Percentiles rank a stretch among this genome's conserved stretches.
phyloP scores from a whole-genome alignment of 352 stramenopile genomes.

The Phytophthora parvispora region DNA sequence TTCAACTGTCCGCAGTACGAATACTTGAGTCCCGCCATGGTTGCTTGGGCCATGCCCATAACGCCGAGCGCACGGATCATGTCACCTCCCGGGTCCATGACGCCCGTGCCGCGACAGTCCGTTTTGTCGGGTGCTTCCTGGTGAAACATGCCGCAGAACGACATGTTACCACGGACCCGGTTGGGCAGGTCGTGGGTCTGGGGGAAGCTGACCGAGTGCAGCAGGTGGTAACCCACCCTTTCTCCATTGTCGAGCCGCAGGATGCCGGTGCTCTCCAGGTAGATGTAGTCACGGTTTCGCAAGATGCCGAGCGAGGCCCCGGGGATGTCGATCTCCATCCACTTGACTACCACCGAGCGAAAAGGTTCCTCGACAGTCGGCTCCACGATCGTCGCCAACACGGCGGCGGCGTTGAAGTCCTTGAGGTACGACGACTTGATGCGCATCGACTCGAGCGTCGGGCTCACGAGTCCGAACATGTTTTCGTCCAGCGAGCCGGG shows the following conservation, averaged over 20 bases:
- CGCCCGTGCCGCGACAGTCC: constrained; percentile 13
- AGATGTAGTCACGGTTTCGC: constrained; percentile 21
- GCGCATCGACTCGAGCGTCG: constrained; percentile 42
- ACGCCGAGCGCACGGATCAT: constrained; percentile 22
- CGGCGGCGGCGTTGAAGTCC: constrained; percentile 44
- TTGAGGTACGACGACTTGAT: constrained; percentile 41
- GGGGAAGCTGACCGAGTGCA: constrained; percentile 33
- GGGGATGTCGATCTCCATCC: constrained; percentile 45
- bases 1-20: constrained; percentile 43
- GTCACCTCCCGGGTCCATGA: constrained; percentile 29
- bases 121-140: constrained; percentile 16
- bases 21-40: constrained; percentile 28
- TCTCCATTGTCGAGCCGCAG: constrained; percentile 8
- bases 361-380: constrained; percentile 59
- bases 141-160: constrained; percentile 43
- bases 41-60: constrained; percentile 19
- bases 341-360: constrained; percentile 42
- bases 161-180: constrained; percentile 47
- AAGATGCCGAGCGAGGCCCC: constrained; percentile 28
- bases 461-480: constrained; percentile 49
- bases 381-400: constrained; percentile 56
- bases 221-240: constrained; percentile 23
- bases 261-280: constrained; percentile 24
- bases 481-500: constrained; percentile 44
- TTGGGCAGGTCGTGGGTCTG: constrained; percentile 11